Evolutionary conservation across 495 filamentous ascomycete species (phyloP), one percentile per base, ranked within the genome.

Genomic region (Hypoxylon subgilvum): DNA sequence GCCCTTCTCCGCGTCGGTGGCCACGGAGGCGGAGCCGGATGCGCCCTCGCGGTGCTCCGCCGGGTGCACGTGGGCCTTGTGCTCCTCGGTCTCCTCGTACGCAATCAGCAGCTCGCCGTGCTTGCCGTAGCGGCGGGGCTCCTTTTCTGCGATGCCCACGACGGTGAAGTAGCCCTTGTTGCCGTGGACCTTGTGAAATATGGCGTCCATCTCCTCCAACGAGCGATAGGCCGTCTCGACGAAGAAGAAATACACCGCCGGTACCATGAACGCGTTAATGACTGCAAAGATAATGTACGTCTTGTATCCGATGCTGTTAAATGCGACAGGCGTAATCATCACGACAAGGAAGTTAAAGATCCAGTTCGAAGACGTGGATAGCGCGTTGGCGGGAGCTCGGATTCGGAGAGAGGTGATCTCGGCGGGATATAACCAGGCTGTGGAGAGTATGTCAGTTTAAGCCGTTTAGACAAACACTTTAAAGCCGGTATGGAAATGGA

Each of bases 271-370:
- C 39, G 84, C 85, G 69, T 91, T 91, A 63, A 88, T 88, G 52
- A 85, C 85, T 10, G 88, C 89, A 64, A 91, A 91, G 65, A 90
- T 88, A 64, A 90, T 85, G 66, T 91, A 92, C 2, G 87, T 90
- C 69, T 82, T 74, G 67, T 87, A 90, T 10, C 72, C 69, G 61
- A 90, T 90, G 35, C 75, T 82, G 46, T 83, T 68, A 68, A 90
- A 91, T 0, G 84, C 78, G 0, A 88, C 76, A 0, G 89, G 88
- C 0, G 87, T 88, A 52, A 89, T 83, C 82, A 91, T 69, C 6
- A 72, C 72, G 12, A 71, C 68, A 1, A 68, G 46, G 53, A 79
- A 83, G 63, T 84, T 84, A 59, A 82, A 78, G 32, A 82, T 74
- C 83, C 82, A 86, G 67, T 86, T 84, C 0, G 80, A 84, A 4